Evolutionary conservation across 2,329 filamentous ascomycete genomes (phyloP).

Genomic region (Fusarium camptoceras): DNA sequence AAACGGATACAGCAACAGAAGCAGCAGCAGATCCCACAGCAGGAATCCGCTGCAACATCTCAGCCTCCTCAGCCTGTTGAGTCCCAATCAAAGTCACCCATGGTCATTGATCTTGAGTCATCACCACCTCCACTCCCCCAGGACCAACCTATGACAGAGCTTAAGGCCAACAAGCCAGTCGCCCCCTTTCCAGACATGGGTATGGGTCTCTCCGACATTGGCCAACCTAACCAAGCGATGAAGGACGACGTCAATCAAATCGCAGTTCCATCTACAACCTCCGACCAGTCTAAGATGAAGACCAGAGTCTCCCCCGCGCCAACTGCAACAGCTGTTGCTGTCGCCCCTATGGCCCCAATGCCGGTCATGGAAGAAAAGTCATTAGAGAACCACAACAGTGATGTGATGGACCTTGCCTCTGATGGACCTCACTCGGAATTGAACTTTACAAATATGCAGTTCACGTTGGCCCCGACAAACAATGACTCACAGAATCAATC

Average conservation of each 20-base stretch:
- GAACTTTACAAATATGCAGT: conserved; percentile 69
- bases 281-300: conserved; percentile 43
- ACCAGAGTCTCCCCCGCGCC: conserved; percentile 36
- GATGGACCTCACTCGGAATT: conserved; percentile 52
- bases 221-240: conserved; percentile 29
- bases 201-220: conserved; percentile 55
- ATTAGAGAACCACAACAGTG: conserved; percentile 36
- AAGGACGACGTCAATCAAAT: conserved; percentile 40
- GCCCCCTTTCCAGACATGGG: conserved; percentile 70
- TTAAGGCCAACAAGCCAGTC: conserved; percentile 55
- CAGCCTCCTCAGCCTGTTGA: conserved; percentile 49
- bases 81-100: conserved; percentile 52
- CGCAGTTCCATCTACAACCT: conserved; percentile 18
- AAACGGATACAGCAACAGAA: conserved; percentile 53
- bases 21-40: conserved; percentile 39
- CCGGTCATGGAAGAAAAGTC: conserved; percentile 45
- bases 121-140: conserved; percentile 47
- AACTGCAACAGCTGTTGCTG: conserved; percentile 9
- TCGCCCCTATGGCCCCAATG: conserved; percentile 45
- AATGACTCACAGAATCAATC: conserved; percentile 44
- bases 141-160: conserved; percentile 51
- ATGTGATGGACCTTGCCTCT: conserved; percentile 33
- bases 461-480: conserved; percentile 61
- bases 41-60: conserved; percentile 25
- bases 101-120: conserved; percentile 53